phyloP scores from a whole-genome alignment of 768 basidiomycete species.

The Amanita thiersii region DNA sequence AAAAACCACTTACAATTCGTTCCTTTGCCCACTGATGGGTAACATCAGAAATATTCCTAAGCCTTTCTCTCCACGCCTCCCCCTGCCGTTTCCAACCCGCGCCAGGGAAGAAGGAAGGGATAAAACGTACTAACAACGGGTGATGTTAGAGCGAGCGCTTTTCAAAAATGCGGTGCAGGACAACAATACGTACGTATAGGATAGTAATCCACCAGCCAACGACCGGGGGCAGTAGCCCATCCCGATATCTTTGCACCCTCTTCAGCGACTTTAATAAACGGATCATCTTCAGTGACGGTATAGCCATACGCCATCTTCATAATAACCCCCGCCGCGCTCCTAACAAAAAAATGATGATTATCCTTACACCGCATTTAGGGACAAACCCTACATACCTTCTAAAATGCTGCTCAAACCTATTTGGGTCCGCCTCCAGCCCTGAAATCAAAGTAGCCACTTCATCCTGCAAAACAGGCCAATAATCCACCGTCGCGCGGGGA shows the following conservation, averaged over 20 bases:
- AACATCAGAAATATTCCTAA: constrained; percentile 14
- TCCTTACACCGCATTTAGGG: constrained; percentile 16
- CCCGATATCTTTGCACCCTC: constrained; percentile 18
- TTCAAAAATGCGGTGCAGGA: constrained; percentile 15
- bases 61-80: constrained; percentile 7
- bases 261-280: constrained; percentile 24
- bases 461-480: constrained; percentile 26
- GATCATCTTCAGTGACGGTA: constrained; percentile 21
- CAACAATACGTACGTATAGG: constrained; percentile 23
- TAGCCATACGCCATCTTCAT: constrained; percentile 32
- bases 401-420: constrained; percentile 25
- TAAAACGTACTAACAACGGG: constrained; percentile 21
- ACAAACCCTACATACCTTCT: constrained; percentile 21
- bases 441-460: constrained; percentile 26
- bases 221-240: constrained; percentile 20
- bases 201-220: constrained; percentile 29
- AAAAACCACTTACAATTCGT: constrained; percentile 17
- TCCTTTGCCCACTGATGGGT: constrained; percentile 23
- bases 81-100: constrained; percentile 28
- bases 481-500: constrained; percentile 20
- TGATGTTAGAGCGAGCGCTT: not conserved
- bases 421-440: constrained; percentile 22
- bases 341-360: constrained; percentile 43
- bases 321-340: constrained; percentile 26
- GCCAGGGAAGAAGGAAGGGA: constrained; percentile 35